These are phyloP conservation scores for Rhododendron griersonianum DNA, from an alignment of 148 eudicot species.

Conservation along the genomic window DNA sequence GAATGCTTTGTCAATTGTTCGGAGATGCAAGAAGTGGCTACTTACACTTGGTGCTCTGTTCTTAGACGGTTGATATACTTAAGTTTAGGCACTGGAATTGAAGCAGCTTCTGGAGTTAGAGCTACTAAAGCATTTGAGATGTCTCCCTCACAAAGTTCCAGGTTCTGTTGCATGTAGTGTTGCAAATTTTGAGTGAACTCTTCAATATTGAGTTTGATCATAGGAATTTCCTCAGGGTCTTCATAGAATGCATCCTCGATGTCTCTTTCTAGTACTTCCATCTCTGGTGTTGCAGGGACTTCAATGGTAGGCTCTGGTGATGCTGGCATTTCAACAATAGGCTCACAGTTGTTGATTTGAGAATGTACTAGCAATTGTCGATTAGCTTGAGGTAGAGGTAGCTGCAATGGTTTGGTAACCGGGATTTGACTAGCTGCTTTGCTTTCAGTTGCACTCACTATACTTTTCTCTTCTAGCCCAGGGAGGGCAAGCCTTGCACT, in stretches of 20 bases:
- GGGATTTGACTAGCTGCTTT: constrained; percentile 32
- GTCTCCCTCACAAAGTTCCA: constrained; percentile 56
- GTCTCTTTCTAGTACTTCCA: constrained; percentile 44
- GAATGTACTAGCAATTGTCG: constrained; percentile 18
- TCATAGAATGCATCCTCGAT: constrained; percentile 69
- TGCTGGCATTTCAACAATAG: constrained; percentile 36
- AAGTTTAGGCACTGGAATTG: constrained; percentile 85
- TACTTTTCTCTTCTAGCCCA: constrained; percentile 76
- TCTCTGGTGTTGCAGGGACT: constrained; percentile 86
- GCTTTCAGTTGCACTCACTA: constrained; percentile 39
- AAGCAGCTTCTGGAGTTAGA: constrained; percentile 79
- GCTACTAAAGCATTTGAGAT: constrained; percentile 84
- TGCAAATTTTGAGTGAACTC: constrained; percentile 71
- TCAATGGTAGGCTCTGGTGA: constrained; percentile 74
- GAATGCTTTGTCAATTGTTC: not conserved
- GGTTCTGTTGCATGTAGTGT: constrained; percentile 50
- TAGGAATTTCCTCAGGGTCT: constrained; percentile 86
- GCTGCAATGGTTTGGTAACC: constrained; percentile 32
- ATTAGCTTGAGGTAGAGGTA: constrained; percentile 40
- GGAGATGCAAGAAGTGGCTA: constrained; percentile 2
- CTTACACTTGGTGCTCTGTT: constrained; percentile 99
- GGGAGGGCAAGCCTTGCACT: constrained; percentile 95
- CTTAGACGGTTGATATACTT: constrained; percentile 79
- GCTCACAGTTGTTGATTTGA: constrained; percentile 20
- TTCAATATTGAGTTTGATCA: constrained; percentile 66